Evolutionary conservation across 495 filamentous ascomycete genomes (phyloP).

Genomic region (Darksidea phi): DNA sequence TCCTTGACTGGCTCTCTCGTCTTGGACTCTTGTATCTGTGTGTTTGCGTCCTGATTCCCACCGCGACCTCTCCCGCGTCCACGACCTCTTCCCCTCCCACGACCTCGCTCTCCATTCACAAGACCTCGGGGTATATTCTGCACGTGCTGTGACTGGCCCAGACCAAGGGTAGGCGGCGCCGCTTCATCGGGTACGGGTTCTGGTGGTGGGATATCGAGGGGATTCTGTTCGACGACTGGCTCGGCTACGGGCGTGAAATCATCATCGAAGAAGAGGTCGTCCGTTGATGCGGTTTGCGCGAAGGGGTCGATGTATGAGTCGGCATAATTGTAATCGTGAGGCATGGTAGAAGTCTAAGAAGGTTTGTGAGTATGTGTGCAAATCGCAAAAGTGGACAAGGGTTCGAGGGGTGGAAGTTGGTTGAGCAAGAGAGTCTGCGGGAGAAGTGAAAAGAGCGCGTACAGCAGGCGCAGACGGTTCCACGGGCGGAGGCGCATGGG

Average conservation of each 20-base stretch:
- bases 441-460: not conserved
- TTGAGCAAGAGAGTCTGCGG: not conserved
- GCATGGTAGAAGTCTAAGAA: not conserved
- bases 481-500: not conserved
- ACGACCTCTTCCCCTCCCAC: conserved; percentile 7
- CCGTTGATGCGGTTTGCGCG: conserved; percentile 63
- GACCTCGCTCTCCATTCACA: conserved; percentile 14
- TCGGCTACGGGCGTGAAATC: conserved; percentile 64
- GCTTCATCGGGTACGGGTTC: conserved; percentile 8
- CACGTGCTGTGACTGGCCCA: conserved; percentile 16
- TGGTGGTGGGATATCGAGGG: conserved; percentile 9
- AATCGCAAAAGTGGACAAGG: too few species aligned
- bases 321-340: conserved; percentile 25
- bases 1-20: not conserved
- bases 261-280: conserved; percentile 73
- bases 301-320: conserved; percentile 47
- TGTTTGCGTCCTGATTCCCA: not conserved
- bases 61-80: conserved; percentile 19
- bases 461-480: conserved; percentile 2
- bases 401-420: not conserved
- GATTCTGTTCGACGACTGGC: conserved; percentile 37
- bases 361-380: not conserved
- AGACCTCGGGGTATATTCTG: conserved; percentile 22
- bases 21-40: conserved; percentile 3
- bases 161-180: conserved; percentile 1